Base-by-base conservation (phyloP, 2,329 filamentous ascomycete genomes). In the Biscogniauxia sp. region DNA sequence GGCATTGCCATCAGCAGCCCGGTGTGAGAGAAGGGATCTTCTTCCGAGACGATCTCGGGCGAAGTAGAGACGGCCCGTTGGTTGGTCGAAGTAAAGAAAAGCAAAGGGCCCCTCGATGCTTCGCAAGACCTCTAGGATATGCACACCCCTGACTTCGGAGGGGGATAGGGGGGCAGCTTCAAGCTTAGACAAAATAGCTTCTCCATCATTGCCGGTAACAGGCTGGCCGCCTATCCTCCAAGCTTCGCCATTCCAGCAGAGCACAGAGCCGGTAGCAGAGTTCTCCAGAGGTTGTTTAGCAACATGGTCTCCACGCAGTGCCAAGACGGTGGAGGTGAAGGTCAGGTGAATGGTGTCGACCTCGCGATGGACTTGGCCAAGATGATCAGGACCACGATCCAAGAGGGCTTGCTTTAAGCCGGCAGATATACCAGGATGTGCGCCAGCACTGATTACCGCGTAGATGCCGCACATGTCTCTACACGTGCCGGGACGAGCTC, bases 241-340 rank as follows among this genome's bases (percentile, higher is more conserved):
- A 1, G 93, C 94, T 74, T 99, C 95, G 51, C 95, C 95, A 72
- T 99, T 99, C 95, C 95, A 99, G 81, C 94, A 97, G 1, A 99
- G 81, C 0, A 91, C 79, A 0, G 89, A 92, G 3, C 82, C 81
- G 0, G 82, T 82, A 0, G 68, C 64, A 2, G 72, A 45, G 65
- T 89, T 84, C 51, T 83, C 74, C 3, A 96, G 83, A 1, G 95
- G 95, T 74, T 98, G 95, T 37, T 77, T 73, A 6, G 88, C 85
- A 55, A 95, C 72, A 63, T 85, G 80, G 55, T 87, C 83, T 25
- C 94, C 94, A 68, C 95, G 87, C n/a, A 99, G 80, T 3, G 93
- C 88, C n/a, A 98, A 84, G 0, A 99, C 94, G 0, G 93, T 96
- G 6, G 94, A 95, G 13, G 87, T 84, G 70, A 96, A 90, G 66